These are phyloP conservation scores for Dothidotthia symphoricarpi DNA, from an alignment of 2,329 filamentous ascomycete species.

Conservation along the genomic window DNA sequence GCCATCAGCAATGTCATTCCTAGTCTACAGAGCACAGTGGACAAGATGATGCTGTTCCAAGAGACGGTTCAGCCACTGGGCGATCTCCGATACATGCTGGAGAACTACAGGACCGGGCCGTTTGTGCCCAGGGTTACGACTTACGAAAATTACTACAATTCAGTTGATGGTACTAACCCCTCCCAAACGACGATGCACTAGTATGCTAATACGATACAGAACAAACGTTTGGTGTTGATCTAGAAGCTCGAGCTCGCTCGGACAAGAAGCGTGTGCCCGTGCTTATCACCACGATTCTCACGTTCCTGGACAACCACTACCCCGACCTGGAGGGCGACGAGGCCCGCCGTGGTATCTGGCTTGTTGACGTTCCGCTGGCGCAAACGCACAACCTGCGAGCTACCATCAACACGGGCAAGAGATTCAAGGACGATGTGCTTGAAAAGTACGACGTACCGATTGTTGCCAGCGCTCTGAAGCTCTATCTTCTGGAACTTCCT, in stretches of 20 bases:
- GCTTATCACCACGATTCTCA: slow-evolving; percentile 88
- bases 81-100: slow-evolving; percentile 88
- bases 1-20: slow-evolving; percentile 98
- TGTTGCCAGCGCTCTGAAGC: slow-evolving; percentile 85
- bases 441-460: slow-evolving; percentile 91
- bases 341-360: slow-evolving; percentile 86
- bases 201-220: slow-evolving; percentile 51
- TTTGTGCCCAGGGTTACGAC: slow-evolving; percentile 87
- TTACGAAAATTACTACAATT: slow-evolving; percentile 99
- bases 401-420: slow-evolving; percentile 82
- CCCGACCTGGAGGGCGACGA: slow-evolving; percentile 97
- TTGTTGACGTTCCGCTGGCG: slow-evolving; percentile 82
- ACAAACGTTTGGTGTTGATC: slow-evolving; percentile 94
- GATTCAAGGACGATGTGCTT: slow-evolving; percentile 71
- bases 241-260: slow-evolving; percentile 89
- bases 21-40: slow-evolving; percentile 89
- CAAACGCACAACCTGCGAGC: slow-evolving; percentile 82
- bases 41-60: slow-evolving; percentile 99
- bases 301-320: slow-evolving; percentile 94
- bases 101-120: slow-evolving; percentile 93
- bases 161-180: slow-evolving; percentile 66
- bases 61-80: slow-evolving; percentile 94
- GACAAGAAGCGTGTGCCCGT: slow-evolving; percentile 94
- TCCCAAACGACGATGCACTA: background rate
- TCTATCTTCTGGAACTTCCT: slow-evolving; percentile 92